Percentiles rank a stretch among this genome's conserved stretches.
These are phyloP conservation scores for Seminavis robusta DNA, from an alignment of 108 stramenopile genomes.

Conservation along the genomic window DNA sequence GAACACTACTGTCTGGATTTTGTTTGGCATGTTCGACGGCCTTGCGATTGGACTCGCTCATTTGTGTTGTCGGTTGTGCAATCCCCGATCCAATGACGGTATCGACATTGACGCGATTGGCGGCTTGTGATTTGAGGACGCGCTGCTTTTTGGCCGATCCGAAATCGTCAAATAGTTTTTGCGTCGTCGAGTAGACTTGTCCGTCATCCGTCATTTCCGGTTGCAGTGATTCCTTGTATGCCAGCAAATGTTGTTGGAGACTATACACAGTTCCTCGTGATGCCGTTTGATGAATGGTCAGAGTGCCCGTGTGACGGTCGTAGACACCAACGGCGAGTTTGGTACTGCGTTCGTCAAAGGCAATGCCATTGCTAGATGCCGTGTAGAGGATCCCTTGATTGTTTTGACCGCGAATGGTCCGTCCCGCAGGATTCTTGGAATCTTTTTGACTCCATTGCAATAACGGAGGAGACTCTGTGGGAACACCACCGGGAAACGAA, in stretches of 20 bases:
- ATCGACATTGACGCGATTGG: conserved; percentile 78
- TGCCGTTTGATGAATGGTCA: conserved; percentile 50
- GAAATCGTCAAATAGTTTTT: conserved; percentile 69
- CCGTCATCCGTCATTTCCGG: background rate
- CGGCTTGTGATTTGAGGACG: conserved; percentile 66
- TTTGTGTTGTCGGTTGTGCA: conserved; percentile 23
- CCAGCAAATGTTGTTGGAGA: conserved; percentile 56
- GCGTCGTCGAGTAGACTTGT: conserved; percentile 18
- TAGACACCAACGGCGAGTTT: conserved; percentile 64
- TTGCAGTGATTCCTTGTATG: conserved; percentile 37
- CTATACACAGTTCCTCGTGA: conserved; percentile 66
- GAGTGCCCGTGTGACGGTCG: conserved; percentile 44
- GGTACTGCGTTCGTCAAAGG: conserved; percentile 63
- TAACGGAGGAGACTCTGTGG: no score
- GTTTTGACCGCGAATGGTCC: no score
- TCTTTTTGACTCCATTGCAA: no score
- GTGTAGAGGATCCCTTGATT: no score
- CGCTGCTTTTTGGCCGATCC: conserved; percentile 78
- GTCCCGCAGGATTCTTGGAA: no score
- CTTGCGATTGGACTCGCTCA: conserved; percentile 59
- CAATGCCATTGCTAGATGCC: conserved; percentile 30
- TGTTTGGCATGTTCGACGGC: conserved; percentile 31
- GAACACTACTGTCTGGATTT: background rate
- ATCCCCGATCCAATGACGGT: conserved; percentile 71
- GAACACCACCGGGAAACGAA: conserved; percentile 74